Evolutionary conservation across 1,139 yeast genomes (phyloP), one percentile per base, ranked within the genome.

Genomic region (Candida buenavistaensis): DNA sequence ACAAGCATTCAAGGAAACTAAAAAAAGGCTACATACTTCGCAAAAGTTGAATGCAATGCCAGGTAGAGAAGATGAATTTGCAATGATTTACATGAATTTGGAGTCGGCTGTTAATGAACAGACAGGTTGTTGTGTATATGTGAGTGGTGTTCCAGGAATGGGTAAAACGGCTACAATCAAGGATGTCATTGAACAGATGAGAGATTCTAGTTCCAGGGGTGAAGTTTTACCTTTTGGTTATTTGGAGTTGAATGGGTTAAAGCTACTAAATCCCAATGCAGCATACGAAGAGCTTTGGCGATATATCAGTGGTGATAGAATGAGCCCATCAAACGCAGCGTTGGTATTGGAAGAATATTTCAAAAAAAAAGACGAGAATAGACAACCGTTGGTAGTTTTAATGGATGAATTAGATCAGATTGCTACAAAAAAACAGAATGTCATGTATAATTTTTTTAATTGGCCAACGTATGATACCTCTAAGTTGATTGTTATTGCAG

Each of bases 141-240:
- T 92, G 5, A 87, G 96, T 58, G 99, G 99, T 2, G 89, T 97
- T 0, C 98, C 99, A 0, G 99, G 99, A 8, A 90, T 95, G 4
- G 99, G 99, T 10, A 92, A 92, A 55, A 92, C 99, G 0, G 95
- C 95, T 5, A 92, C 97, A 0, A 82, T 92, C 3, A 65, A 95
- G 39, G 96, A 89, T 50, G 97, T 86, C 0, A 74, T 94, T 28
- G 71, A 75, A 17, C 89, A 84, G 48, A 62, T 92, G 36, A 70
- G 64, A 41, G 71, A 62, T 20, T 58, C 72, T 7, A 64, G 65
- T 5, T 53, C 54, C 10, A 64, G 66, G 13, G 75, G 72, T 3
- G 80, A 73, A 35, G 51, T 83, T 21, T 66, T 72, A 11, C 67
- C 68, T 10, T 90, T 92, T 54, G 78, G 80, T 33, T 90, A 76